Base-by-base conservation (phyloP, 176 grass and related monocot species). In the Musa acuminata region DNA sequence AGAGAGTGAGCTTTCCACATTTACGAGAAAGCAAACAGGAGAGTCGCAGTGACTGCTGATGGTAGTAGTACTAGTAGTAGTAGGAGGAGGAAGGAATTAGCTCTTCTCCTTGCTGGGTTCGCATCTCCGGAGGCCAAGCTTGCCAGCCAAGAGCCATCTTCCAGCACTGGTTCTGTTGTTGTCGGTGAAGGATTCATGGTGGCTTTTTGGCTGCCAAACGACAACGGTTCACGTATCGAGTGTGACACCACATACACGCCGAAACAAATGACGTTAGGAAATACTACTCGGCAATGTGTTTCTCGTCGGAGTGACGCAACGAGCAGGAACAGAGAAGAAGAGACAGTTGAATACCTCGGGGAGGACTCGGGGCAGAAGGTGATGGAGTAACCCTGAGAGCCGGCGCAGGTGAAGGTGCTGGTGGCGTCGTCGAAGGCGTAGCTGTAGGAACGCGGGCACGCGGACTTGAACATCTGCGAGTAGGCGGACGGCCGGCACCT, bases 391-490 rank as follows among this genome's bases (percentile, higher is more conserved):
- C 80, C 86, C 79, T 84, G 52, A 17, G 82, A 78, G 69, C 48
- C 90, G 77, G 81, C 6, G 83, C 95, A 99, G 64, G 95, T 99
- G 85, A 99, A 99, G 71, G 88, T 99, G 51, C 88, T 91, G 12
- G 90, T 89, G 53, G 95, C 95, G 72, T 99, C 95, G 54, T 99
- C 95, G 75, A 91, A 99, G 25, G 95, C 95, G 62, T 99, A 99
- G 80, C 95, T 99, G 69, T 99, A 99, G 20, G 95, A 91, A 6
- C 90, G 63, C 6, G 95, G 95, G 80, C 95, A 99, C 57, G 90
- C 95, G 2, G 90, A 59, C 86, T 99, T 99, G 82, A 99, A 99
- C 86, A 93, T 25, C 88, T 94, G 75, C 2, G 95, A 91, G 88
- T 99, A 99, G 0, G 85, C 70, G 4, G 95, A 99, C 0, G 95